These are phyloP conservation scores for Solanum sejunctum DNA, from an alignment of 257 asterid genomes.

Conservation along the genomic window DNA sequence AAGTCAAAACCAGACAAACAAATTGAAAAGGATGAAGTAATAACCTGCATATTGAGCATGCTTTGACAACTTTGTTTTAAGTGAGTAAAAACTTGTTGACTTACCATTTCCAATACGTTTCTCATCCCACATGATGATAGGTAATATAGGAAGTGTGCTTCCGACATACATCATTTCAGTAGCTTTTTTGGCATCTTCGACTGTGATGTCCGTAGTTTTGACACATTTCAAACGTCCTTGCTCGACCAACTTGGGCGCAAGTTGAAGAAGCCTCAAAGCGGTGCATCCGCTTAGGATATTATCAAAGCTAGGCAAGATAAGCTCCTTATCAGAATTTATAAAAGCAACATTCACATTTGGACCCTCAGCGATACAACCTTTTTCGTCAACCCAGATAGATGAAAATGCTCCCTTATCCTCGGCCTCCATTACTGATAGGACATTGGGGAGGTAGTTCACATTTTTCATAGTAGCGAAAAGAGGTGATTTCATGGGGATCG, in stretches of 20 bases:
- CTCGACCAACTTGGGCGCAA: constrained; percentile 60
- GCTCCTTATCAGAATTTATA: constrained; percentile 49
- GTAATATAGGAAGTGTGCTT: constrained; percentile 81
- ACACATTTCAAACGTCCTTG: constrained; percentile 50
- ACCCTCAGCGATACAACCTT: constrained; percentile 78
- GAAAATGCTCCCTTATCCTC: constrained; percentile 63
- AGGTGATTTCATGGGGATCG: constrained; percentile 66
- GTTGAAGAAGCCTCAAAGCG: constrained; percentile 65
- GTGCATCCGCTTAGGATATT: constrained; percentile 78
- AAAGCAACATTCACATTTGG: constrained; percentile 91
- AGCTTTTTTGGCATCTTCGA: constrained; percentile 43
- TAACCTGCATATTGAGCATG: neutral
- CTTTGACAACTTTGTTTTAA: neutral
- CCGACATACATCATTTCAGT: constrained; percentile 89
- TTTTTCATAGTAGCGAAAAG: constrained; percentile 75
- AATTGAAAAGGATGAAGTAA: neutral
- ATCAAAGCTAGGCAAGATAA: constrained; percentile 54
- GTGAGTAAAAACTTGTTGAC: neutral
- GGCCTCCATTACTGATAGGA: constrained; percentile 75
- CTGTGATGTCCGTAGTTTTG: constrained; percentile 23
- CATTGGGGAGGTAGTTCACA: constrained; percentile 90
- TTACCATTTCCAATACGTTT: constrained; percentile 78
- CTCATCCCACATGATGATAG: constrained; percentile 65
- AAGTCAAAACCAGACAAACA: neutral
- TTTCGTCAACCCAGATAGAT: constrained; percentile 72